These are phyloP conservation scores for Jimgerdemannia flammicorona DNA, from an alignment of 192 early-diverging fungal genomes.

Conservation along the genomic window DNA sequence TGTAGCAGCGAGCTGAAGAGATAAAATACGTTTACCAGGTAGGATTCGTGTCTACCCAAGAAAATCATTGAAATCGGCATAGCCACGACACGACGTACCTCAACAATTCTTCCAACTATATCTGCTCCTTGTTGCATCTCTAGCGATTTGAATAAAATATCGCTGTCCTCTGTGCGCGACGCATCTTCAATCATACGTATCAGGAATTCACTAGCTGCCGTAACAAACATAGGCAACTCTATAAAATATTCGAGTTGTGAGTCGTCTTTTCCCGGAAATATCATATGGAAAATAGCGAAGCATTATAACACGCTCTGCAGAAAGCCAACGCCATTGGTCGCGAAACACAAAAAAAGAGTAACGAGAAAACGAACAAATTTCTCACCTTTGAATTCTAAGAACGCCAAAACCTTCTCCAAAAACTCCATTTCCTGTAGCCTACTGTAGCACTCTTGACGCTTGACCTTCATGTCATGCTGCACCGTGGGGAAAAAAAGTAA, in stretches of 20 bases:
- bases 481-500: slow-evolving; percentile 21
- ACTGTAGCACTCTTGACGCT: slow-evolving; percentile 10
- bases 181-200: slow-evolving; percentile 25
- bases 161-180: slow-evolving; percentile 19
- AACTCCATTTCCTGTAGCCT: slow-evolving; percentile 13
- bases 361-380: background rate
- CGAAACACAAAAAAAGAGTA: no score
- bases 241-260: background rate
- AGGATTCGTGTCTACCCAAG: background rate
- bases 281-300: no score
- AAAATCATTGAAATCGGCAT: background rate
- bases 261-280: no score
- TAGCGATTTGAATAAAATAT: slow-evolving; percentile 12
- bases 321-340: no score
- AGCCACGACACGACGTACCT: slow-evolving; percentile 9
- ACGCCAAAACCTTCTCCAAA: slow-evolving; percentile 16
- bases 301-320: no score
- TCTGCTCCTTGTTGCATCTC: slow-evolving; percentile 9
- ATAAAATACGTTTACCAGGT: background rate
- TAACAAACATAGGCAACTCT: slow-evolving; percentile 12
- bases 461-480: slow-evolving; percentile 15
- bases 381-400: slow-evolving; percentile 12
- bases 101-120: slow-evolving; percentile 13
- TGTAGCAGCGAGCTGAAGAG: slow-evolving; percentile 9
- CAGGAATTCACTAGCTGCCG: slow-evolving; percentile 15